Base-by-base conservation (phyloP, 2,329 filamentous ascomycete genomes). In the Stylonectria norvegica region DNA sequence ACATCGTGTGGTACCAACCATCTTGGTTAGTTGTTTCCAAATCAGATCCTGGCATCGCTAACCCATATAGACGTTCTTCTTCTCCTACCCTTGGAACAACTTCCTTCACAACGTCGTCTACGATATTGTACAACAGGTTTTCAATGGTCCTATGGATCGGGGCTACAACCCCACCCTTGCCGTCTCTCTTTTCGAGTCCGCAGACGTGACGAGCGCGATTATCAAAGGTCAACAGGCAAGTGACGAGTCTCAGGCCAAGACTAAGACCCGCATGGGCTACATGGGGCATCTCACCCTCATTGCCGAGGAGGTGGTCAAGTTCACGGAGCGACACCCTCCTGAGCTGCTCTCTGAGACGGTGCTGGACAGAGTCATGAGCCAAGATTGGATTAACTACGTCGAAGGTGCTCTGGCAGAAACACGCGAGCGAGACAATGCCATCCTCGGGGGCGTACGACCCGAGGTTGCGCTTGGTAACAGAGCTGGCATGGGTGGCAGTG, bases 51-150 rank as follows among this genome's bases (percentile, higher is more conserved):
- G 12, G 34, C 20, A 27, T 9, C 36, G 35, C 53, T 58, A 49
- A 55, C 36, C 5, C 17, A 1, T 5, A 2, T 50, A 94, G 89
- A 87, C 89, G 42, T 97, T 97, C 71, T 98, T 98, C 69, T 98
- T 98, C 72, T 82, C 85, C 44, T 98, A 97, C 59, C 91, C 93
- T 1, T 98, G 93, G 93, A 98, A 98, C 67, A 98, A 98, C 64
- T 98, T 98, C 61, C 76, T 98, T 31, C 93, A 98, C 68, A 98
- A 98, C 59, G 93, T 98, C 30, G 93, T 98, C 34, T 98, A 98
- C 62, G 93, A 98, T 63, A 90, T 98, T 58, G 88, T 98, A 30
- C 93, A 98, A 64, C 93, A 98, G 70, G 93, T 98, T 1, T 97
- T 98, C 66, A 98, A 98, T 61, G 93, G 93, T 7, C 89, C 89